A percentile compares a stretch with the other conserved stretches of the same genome.
Conservation (phyloP, 176 grass and related monocot species). For the Aegilops speltoides region DNA sequence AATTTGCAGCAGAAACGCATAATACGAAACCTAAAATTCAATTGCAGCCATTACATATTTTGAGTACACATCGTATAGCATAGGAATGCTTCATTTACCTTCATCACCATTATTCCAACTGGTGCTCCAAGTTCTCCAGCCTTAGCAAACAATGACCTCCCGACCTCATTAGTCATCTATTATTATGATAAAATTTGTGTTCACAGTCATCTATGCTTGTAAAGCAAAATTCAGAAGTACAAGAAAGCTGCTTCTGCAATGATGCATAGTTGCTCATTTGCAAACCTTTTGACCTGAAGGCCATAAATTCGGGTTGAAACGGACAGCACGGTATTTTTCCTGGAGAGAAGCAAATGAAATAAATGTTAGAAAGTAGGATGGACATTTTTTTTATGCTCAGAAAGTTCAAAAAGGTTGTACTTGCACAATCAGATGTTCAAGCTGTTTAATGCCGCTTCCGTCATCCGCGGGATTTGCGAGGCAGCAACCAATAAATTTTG, state of each 20-base stretch:
- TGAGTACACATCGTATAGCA: not conserved
- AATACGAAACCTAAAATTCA: not conserved
- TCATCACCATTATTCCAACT: slow-evolving; percentile 78
- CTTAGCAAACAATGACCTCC: slow-evolving; percentile 79
- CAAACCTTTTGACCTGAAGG: slow-evolving; percentile 87
- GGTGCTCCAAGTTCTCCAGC: slow-evolving; percentile 85
- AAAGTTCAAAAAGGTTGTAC: slow-evolving; percentile 36
- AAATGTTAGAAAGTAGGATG: not conserved
- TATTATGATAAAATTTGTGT: slow-evolving; percentile 1
- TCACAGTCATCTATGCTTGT: slow-evolving; percentile 22
- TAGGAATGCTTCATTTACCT: slow-evolving; percentile 46
- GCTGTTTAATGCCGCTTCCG: slow-evolving; percentile 70
- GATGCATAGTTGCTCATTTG: not conserved
- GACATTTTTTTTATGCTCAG: not conserved
- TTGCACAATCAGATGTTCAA: slow-evolving; percentile 73
- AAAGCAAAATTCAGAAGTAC: not conserved
- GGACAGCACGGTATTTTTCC: slow-evolving; percentile 76
- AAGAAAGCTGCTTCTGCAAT: not conserved
- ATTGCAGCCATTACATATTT: not conserved
- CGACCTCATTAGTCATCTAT: slow-evolving; percentile 85
- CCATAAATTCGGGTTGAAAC: slow-evolving; percentile 93
- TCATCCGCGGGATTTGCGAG: slow-evolving; percentile 91
- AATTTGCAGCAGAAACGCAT: not conserved
- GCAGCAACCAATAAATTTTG: slow-evolving; percentile 85
- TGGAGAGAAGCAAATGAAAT: slow-evolving; percentile 34